Conservation (phyloP, 306 rosid genomes). For the Acacia melanoxylon region DNA sequence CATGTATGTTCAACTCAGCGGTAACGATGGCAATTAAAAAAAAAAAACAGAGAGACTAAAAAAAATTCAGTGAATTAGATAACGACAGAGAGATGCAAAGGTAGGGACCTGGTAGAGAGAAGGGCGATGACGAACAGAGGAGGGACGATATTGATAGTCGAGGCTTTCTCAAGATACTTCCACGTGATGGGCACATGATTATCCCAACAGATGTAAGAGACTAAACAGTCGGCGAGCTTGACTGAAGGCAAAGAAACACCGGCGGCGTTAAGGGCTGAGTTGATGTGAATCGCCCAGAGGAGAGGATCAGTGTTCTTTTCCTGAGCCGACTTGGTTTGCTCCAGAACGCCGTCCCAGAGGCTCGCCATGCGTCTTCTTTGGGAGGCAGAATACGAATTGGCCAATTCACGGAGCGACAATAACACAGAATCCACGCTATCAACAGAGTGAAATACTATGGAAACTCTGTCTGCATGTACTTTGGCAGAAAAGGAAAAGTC, state of each 20-base stretch:
- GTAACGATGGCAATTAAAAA: background rate
- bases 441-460: background rate
- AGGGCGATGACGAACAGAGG: slow-evolving; percentile 78
- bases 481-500: background rate
- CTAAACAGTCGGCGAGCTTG: slow-evolving; percentile 73
- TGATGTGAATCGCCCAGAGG: slow-evolving; percentile 60
- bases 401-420: background rate
- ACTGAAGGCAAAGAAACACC: slow-evolving; percentile 65
- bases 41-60: background rate
- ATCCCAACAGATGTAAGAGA: slow-evolving; percentile 78
- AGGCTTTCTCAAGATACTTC: slow-evolving; percentile 79
- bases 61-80: background rate
- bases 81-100: background rate
- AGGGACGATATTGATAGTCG: slow-evolving; percentile 57
- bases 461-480: background rate
- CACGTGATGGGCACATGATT: slow-evolving; percentile 70
- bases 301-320: slow-evolving; percentile 59
- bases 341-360: slow-evolving; percentile 61
- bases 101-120: slow-evolving; percentile 64
- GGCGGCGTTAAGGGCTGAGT: slow-evolving; percentile 47
- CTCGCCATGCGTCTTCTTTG: background rate
- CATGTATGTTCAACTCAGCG: background rate
- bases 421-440: background rate
- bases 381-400: background rate
- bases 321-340: slow-evolving; percentile 62